Base-by-base conservation (phyloP, 306 rosid genomes). In the Casuarina equisetifolia region DNA sequence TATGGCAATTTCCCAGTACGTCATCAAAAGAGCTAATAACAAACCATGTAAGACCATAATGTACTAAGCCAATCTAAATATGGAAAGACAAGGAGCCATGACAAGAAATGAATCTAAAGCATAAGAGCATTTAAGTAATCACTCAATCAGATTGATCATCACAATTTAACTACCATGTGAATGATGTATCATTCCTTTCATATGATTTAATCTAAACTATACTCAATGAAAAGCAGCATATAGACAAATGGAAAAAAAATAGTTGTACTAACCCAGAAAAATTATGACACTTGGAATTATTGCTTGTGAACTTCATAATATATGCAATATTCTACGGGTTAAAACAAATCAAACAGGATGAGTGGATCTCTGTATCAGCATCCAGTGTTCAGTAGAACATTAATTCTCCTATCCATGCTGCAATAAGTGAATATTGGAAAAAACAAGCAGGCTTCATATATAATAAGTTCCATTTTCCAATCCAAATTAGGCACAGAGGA, bases 201-300 rank as follows among this genome's bases (percentile, higher is more conserved):
- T 61, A 44, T 16, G 51, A 42, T 80, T 36, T 48, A 25, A 40
- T 76, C 59, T 70, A 39, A 35, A 51, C 2, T 16, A 53, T 46
- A 73, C 51, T 9, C 72, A 74, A 82, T 67, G 48, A 61, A 9
- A 55, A 78, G 58, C 62, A 50, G 68, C 50, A 46, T 63, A 70
- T 69, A 59, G 44, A 70, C 72, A 76, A 73, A 74, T 49, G 76
- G 57, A 17, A 17, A 61, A 61, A 57, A 46, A 48, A 19, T 48
- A 76, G 55, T 72, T 68, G 48, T 62, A 58, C 13, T 69, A 66
- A 68, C 69, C 32, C 49, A 45, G 66, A 25, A 61, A 73, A 38
- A 48, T 68, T 36, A 64, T 62, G 45, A 80, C 69, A 70, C 16
- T 77, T 55, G 59, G 67, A 53, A 75, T 68, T 46, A 59, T 53